Percentiles rank a stretch among this genome's conserved stretches.
These are phyloP conservation scores for Sphaerulina musiva DNA, from an alignment of 2,329 filamentous ascomycete genomes.

Conservation along the genomic window DNA sequence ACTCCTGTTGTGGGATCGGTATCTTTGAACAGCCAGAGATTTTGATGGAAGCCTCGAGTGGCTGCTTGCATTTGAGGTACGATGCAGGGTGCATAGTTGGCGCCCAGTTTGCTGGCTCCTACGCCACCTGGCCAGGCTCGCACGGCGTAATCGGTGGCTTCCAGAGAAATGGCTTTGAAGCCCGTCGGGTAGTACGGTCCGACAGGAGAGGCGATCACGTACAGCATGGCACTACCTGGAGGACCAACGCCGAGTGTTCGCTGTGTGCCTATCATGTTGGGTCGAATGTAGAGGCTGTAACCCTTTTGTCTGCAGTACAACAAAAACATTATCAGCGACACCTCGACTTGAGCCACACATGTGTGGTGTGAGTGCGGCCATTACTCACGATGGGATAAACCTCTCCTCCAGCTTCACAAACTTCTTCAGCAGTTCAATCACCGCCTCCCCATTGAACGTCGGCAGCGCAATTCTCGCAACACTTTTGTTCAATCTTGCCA, in stretches of 20 bases:
- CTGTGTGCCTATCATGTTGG: conserved; percentile 96
- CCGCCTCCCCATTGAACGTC: conserved; percentile 65
- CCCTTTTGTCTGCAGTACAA: conserved; percentile 47
- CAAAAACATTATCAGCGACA: conserved; percentile 13
- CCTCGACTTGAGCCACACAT: neutral
- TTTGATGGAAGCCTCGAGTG: conserved; percentile 90
- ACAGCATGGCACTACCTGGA: conserved; percentile 87
- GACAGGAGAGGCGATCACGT: conserved; percentile 91
- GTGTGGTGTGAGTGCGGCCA: neutral
- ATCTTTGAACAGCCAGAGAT: conserved; percentile 93
- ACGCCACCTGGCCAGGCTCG: conserved; percentile 97
- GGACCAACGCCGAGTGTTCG: conserved; percentile 85
- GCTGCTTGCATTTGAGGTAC: conserved; percentile 91
- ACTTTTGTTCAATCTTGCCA: conserved; percentile 88
- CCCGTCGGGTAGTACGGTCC: conserved; percentile 97
- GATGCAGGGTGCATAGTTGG: conserved; percentile 98
- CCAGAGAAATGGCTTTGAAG: conserved; percentile 93
- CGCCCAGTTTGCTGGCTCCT: conserved; percentile 95
- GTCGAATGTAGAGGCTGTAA: conserved; percentile 91
- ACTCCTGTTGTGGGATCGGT: conserved; percentile 28
- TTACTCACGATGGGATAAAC: conserved; percentile 71
- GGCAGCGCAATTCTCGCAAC: conserved; percentile 86
- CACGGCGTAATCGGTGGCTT: conserved; percentile 85
- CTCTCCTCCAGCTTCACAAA: conserved; percentile 75
- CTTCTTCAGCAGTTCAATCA: conserved; percentile 75